Percentiles rank a stretch among this genome's conserved stretches.
Conservation (phyloP, 2,329 filamentous ascomycete species). For the Drechslerella coelobrocha region DNA sequence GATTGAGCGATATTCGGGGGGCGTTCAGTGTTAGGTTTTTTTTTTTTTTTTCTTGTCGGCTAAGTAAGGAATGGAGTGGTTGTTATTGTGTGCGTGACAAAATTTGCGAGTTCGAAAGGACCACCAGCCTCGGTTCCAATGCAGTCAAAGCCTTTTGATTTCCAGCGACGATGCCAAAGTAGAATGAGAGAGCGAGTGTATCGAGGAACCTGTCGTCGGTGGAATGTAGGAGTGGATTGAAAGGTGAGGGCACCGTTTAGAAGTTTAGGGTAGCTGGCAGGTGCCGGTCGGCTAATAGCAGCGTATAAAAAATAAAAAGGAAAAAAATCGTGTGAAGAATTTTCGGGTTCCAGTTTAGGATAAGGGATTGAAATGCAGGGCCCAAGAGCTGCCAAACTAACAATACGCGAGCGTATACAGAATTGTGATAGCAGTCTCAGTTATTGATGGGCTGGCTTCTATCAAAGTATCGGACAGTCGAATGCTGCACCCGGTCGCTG, state of each 20-base stretch:
- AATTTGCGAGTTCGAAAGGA: slow-evolving; percentile 19
- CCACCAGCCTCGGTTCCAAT: slow-evolving; percentile 22
- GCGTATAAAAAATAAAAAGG: neutral
- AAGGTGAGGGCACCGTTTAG: slow-evolving; percentile 16
- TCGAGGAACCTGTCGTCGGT: slow-evolving; percentile 36
- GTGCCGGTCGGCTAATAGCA: slow-evolving; percentile 41
- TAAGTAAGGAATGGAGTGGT: slow-evolving; percentile 55
- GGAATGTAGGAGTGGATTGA: slow-evolving; percentile 18
- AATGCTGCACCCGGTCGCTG: no score
- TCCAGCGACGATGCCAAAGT: neutral
- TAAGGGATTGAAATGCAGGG: slow-evolving; percentile 25
- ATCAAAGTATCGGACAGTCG: neutral
- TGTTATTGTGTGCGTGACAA: slow-evolving; percentile 39
- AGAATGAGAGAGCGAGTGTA: slow-evolving; percentile 40
- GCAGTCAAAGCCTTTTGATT: neutral
- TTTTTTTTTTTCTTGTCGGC: slow-evolving; percentile 55
- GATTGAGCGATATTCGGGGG: slow-evolving; percentile 20
- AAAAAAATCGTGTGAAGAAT: slow-evolving; percentile 47
- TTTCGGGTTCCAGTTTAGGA: slow-evolving; percentile 51
- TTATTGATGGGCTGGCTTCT: neutral
- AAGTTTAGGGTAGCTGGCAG: slow-evolving; percentile 33
- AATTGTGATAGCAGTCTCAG: neutral
- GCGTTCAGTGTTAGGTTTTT: slow-evolving; percentile 6
- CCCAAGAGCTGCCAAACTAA: neutral
- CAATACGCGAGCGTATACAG: neutral